phyloP scores from a whole-genome alignment of 768 basidiomycete species.

The Dictyophora rubrovolvata region DNA sequence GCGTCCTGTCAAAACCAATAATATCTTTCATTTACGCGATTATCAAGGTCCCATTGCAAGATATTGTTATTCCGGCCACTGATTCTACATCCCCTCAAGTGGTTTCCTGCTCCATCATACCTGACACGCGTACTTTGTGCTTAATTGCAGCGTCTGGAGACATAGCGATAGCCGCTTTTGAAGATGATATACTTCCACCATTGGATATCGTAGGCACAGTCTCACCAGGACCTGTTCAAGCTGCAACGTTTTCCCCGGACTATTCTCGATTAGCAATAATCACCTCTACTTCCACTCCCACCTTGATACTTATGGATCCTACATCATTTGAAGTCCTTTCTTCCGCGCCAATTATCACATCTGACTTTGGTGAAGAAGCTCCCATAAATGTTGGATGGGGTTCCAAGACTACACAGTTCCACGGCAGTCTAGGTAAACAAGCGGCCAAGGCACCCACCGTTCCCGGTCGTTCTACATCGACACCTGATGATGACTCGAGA shows the following conservation, averaged over 20 bases:
- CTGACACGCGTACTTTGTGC: slow-evolving; percentile 59
- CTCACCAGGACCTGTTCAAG: slow-evolving; percentile 37
- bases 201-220: slow-evolving; percentile 25
- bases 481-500: slow-evolving; percentile 58
- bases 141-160: slow-evolving; percentile 72
- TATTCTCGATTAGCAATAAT: slow-evolving; percentile 75
- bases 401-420: slow-evolving; percentile 92
- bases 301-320: slow-evolving; percentile 80
- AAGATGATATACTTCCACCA: slow-evolving; percentile 11
- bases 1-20: slow-evolving; percentile 1
- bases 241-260: slow-evolving; percentile 88
- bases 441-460: slow-evolving; percentile 46
- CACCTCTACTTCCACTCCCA: slow-evolving; percentile 48
- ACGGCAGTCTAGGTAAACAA: slow-evolving; percentile 85
- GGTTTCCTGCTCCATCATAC: slow-evolving; percentile 55
- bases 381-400: slow-evolving; percentile 98
- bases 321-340: slow-evolving; percentile 74
- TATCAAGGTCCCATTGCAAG: not conserved
- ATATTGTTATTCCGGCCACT: slow-evolving; percentile 2
- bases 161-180: slow-evolving; percentile 56
- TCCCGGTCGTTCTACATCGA: slow-evolving; percentile 33
- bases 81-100: slow-evolving; percentile 33
- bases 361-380: slow-evolving; percentile 83
- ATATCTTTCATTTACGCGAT: slow-evolving; percentile 9
- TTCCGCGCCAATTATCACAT: slow-evolving; percentile 60